phyloP scores from a whole-genome alignment of 179 eudicot species.

The Beta lomatogona region DNA sequence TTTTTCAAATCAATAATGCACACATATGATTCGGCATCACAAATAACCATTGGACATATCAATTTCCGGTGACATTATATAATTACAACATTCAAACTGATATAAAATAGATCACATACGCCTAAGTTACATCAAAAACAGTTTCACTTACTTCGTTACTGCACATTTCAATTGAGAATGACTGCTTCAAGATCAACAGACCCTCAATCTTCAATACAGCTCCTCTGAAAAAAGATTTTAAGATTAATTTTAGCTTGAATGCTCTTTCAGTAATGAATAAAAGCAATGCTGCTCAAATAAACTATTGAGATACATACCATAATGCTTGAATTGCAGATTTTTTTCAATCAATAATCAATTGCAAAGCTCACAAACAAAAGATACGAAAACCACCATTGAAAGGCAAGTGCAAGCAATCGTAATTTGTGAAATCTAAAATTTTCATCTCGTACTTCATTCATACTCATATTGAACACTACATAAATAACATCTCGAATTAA shows the following conservation, averaged over 20 bases:
- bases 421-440: slow-evolving; percentile 7
- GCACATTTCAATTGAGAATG: background rate
- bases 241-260: background rate
- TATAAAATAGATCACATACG: background rate
- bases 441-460: slow-evolving; percentile 29
- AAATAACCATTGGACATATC: background rate
- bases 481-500: background rate
- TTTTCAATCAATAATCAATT: background rate
- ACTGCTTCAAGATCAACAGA: slow-evolving; percentile 6
- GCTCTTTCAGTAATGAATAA: background rate
- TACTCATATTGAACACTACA: slow-evolving; percentile 3
- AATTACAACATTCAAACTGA: background rate
- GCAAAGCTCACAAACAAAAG: background rate
- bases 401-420: too few relatives aligned
- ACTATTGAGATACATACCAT: slow-evolving; percentile 9
- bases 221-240: slow-evolving; percentile 13
- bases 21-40: background rate
- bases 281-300: background rate
- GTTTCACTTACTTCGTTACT: slow-evolving; percentile 14
- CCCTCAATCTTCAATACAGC: background rate
- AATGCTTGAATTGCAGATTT: background rate
- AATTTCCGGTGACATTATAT: background rate
- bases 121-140: background rate
- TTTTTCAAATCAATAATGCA: background rate
- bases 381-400: too few relatives aligned